Evolutionary conservation across 768 basidiomycete species (phyloP), one percentile per base, ranked within the genome.

Genomic region (Aureoboletus auriporus): DNA sequence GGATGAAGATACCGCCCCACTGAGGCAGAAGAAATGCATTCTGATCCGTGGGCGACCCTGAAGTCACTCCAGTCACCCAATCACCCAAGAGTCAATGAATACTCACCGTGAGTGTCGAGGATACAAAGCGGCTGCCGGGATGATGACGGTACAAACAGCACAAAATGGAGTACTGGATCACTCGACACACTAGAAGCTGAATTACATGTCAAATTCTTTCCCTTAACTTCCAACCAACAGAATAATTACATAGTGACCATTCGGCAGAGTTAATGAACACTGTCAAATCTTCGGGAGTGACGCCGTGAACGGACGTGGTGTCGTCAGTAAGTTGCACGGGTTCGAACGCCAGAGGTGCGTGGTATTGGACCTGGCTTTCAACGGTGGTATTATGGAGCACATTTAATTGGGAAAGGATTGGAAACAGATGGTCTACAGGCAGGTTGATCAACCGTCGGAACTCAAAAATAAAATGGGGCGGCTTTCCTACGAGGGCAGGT

Each of bases 251-350:
- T 42, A 99, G 62, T 11, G 86, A 88, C 96, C 96, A 99, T 61
- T 93, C 86, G 5, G 93, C 96, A 6, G 92, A 92, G 60, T 99
- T 99, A 36, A 99, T 76, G 61, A 99, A 99, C 0, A 94, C 84
- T 12, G 88, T 93, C 50, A 96, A 75, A 59, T 95, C 84, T 55
- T 93, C 93, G 43, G 82, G 80, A 1, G 79, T 80, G 34, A 98
- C 66, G 0, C 80, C 79, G 64, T 82, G 82, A 8, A 65, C 60
- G 7, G 62, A 68, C 26, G 70, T 60, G 8, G 72, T 68, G 13
- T 63, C 58, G 33, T 59, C 50, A 42, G 54, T 46, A 4, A 77
- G 39, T 6, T 62, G 50, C 7, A 57, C 62, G 8, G 92, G 88
- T 44, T 79, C 73, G 60, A 98, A 91, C 1, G 91, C 85, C 39